phyloP scores from a whole-genome alignment of 345 rosid genomes.

The rapeseed (Brassica napus) region DNA sequence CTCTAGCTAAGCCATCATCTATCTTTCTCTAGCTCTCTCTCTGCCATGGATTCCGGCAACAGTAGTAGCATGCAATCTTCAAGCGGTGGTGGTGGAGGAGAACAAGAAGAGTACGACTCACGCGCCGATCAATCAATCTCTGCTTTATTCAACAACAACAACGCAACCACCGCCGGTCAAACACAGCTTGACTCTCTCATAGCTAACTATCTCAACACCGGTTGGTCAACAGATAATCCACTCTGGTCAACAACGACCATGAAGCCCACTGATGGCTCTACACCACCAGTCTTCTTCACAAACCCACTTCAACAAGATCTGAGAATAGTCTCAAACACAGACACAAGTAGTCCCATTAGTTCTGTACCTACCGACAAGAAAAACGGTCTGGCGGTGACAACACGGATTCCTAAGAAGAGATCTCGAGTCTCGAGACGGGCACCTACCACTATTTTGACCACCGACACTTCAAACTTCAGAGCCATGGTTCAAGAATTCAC shows the following conservation, averaged over 20 bases:
- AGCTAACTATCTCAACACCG: constrained; percentile 58
- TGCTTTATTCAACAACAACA: constrained; percentile 36
- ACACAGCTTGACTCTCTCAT: constrained; percentile 44
- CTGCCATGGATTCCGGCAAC: constrained; percentile 40
- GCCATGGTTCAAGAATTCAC: constrained; percentile 99
- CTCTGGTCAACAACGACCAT: constrained; percentile 45
- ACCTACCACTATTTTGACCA: constrained; percentile 85
- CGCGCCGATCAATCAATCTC: constrained; percentile 43
- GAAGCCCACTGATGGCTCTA: constrained; percentile 32
- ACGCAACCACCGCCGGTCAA: constrained; percentile 24
- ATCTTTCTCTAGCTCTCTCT: constrained; percentile 7
- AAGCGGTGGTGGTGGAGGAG: constrained; percentile 42
- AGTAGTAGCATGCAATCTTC: constrained; percentile 46
- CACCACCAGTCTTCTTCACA: constrained; percentile 39
- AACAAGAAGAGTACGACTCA: constrained; percentile 44
- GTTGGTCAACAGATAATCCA: constrained; percentile 51
- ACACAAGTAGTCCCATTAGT: constrained; percentile 38
- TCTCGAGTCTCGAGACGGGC: constrained; percentile 89
- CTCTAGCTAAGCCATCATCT: neutral
- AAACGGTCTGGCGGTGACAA: constrained; percentile 30
- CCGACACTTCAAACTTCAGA: constrained; percentile 87
- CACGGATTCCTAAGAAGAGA: constrained; percentile 81
- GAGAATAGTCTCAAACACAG: constrained; percentile 7
- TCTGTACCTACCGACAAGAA: constrained; percentile 41
- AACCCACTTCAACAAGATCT: constrained; percentile 30